Base-by-base conservation (phyloP, 2,329 filamentous ascomycete genomes). In the Cladosporium velox region DNA sequence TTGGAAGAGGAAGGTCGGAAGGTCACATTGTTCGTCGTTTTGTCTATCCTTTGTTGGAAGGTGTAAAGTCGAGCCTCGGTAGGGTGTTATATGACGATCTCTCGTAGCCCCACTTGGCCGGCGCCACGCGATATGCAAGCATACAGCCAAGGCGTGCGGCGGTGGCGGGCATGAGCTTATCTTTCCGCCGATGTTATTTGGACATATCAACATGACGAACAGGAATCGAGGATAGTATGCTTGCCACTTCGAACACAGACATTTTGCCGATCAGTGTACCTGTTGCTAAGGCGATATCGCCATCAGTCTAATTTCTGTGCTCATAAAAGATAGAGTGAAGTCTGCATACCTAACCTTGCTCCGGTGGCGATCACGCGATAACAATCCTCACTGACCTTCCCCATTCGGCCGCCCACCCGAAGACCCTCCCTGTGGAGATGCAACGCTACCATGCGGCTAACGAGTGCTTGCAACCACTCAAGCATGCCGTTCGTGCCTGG, bases 401-500 rank as follows among this genome's bases (percentile, higher is more conserved):
- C 32, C 28, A 63, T 63, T 21, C 14, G 60, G 60, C 34, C n/a
- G 30, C 4, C 3, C 1, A 4, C 8, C 60, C 49, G 60, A 55
- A 26, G 26, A 32, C 24, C 21, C n/a, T 24, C 26, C 26, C 6
- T 41, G 60, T 8, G 12, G n/a, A 41, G 6, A 54, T 63, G 60
- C 60, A 63, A 63, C 60, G 47, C 47, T 63, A 54, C 60, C 26
- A 63, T 54, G 47, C 47, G 47, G 60, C 60, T 63, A 63, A 63
- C 12, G 10, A 47, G 26, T 63, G 60, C 60, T 54, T 63, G 47
- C 30, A 15, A 26, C 47, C 49, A 51, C 28, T 35, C 60, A 63
- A 52, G 44, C 60, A 28, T 55, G 52, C 52, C 52, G 52, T 4
- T n/a, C 18, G 26, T 60, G 15, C 59, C n/a, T 41, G 49, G 30